phyloP scores from a whole-genome alignment of 1,139 yeast genomes.

The Magnusiomyces starmeri region DNA sequence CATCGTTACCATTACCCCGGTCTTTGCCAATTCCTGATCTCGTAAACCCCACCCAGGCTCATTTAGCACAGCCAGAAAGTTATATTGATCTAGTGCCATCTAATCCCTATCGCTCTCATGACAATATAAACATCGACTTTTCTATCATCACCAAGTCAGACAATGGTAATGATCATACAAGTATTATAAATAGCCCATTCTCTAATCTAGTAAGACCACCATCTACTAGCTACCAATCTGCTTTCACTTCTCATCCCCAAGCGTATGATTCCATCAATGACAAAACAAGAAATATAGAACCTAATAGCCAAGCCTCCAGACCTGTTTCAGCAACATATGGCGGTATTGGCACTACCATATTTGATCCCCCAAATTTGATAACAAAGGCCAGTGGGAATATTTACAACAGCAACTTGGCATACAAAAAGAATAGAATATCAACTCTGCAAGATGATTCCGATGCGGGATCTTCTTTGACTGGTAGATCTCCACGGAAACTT shows the following conservation, averaged over 20 bases:
- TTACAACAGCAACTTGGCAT: neutral
- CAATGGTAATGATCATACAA: neutral
- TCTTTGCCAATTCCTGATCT: too few species aligned
- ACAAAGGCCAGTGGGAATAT: too few species aligned
- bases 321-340: neutral
- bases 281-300: neutral
- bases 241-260: neutral
- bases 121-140: neutral
- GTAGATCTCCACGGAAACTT: slow-evolving; percentile 38
- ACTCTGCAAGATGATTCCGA: neutral
- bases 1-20: too few species aligned
- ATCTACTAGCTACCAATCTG: too few species aligned
- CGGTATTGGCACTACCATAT: neutral
- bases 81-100: too few species aligned
- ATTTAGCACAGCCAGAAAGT: too few species aligned
- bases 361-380: neutral
- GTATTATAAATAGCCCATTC: neutral
- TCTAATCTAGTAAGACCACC: too few species aligned
- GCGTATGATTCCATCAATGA: neutral
- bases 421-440: neutral
- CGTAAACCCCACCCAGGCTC: too few species aligned
- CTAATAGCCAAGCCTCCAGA: neutral
- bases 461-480: too few species aligned
- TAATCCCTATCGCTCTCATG: neutral
- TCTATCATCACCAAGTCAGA: neutral